Percentiles rank a stretch among this genome's conserved stretches.
Evolutionary conservation across 306 rosid species (phyloP).

Genomic region (Trifolium dubium): DNA sequence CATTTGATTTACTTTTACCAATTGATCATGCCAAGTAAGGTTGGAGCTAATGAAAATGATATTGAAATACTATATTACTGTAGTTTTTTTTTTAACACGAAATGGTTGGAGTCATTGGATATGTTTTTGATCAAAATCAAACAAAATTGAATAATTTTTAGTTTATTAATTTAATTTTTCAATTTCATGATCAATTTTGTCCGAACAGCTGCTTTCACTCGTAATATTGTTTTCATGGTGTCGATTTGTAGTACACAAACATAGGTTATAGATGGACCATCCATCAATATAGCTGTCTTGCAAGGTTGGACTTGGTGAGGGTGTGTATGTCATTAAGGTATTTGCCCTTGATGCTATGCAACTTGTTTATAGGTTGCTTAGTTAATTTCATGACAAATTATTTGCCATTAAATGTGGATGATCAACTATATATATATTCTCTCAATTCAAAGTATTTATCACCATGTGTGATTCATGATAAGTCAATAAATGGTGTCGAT

Average conservation of each 20-base stretch:
- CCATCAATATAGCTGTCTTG: not conserved
- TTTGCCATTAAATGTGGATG: not conserved
- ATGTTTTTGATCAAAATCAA: no score
- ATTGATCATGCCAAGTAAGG: not conserved
- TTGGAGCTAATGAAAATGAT: not conserved
- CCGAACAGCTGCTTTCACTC: no score
- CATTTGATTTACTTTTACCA: no score
- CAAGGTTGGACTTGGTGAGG: conserved; percentile 32
- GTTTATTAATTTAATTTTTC: no score
- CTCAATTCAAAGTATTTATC: not conserved
- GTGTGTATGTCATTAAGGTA: conserved; percentile 31
- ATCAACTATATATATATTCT: not conserved
- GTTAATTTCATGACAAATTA: not conserved
- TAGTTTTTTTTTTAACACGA: no score
- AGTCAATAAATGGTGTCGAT: not conserved
- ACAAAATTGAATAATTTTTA: no score
- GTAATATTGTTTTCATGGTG: not conserved
- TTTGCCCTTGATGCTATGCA: conserved; percentile 65
- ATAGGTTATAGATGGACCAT: conserved; percentile 45
- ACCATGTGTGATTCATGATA: not conserved
- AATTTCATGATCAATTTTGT: no score
- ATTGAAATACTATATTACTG: no score
- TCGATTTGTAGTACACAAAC: conserved; percentile 44
- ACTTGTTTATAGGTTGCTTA: conserved; percentile 1
- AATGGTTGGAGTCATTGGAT: no score